phyloP scores from a whole-genome alignment of 768 basidiomycete genomes.

The Podaxis mareebaensis region DNA sequence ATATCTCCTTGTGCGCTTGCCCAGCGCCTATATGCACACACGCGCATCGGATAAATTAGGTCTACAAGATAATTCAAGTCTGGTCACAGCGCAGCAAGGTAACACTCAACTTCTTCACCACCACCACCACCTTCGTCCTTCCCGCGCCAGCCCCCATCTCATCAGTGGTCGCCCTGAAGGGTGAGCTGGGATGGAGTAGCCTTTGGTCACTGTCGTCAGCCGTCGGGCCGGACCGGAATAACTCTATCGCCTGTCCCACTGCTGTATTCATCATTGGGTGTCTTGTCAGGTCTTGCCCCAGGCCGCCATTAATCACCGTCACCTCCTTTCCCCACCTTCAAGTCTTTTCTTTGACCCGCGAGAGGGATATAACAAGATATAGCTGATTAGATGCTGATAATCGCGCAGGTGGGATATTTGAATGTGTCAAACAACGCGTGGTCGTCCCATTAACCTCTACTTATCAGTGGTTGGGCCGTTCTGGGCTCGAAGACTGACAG shows the following conservation, averaged over 20 bases:
- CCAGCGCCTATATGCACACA: neutral
- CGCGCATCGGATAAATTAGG: neutral
- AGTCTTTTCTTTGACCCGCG: neutral
- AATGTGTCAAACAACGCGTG: neutral
- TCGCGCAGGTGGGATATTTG: neutral
- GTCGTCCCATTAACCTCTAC: neutral
- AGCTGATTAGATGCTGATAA: neutral
- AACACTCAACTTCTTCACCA: neutral
- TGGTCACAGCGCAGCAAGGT: neutral
- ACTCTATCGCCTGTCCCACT: neutral
- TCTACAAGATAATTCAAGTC: neutral
- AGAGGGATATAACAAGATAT: neutral
- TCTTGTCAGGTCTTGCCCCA: neutral
- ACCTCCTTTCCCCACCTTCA: neutral
- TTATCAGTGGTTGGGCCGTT: neutral
- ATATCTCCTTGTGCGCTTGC: conserved; percentile 18
- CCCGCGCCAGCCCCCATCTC: neutral
- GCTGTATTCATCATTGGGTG: neutral
- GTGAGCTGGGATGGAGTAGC: neutral
- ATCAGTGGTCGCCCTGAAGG: neutral
- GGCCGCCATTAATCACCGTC: neutral
- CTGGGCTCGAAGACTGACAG: neutral
- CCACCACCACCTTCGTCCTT: neutral
- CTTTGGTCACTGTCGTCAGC: neutral
- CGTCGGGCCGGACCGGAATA: neutral